Base-by-base conservation (phyloP, 192 early-diverging fungal genomes). In the Entomortierella chlamydospora region DNA sequence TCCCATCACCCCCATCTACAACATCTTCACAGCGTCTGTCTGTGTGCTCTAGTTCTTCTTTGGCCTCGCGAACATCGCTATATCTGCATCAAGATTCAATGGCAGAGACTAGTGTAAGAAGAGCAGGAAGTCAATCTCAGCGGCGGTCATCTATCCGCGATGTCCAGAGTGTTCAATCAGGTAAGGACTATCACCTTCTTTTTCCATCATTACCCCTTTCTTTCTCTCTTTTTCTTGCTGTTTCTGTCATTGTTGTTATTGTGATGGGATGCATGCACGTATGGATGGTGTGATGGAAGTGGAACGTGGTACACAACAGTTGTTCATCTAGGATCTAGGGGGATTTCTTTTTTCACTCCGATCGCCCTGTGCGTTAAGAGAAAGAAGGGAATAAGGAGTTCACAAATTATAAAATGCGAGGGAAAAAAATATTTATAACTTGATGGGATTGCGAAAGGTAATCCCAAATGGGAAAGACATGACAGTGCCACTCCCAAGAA, bases 21-120 rank as follows among this genome's bases (percentile, higher is more conserved):
- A 7, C 50, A 51, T 5, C 50, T 11, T 20, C 17, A 39, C 23
- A 1, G 18, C 58, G 55, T 4, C 42, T 45, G 11, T 72, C 64
- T 7, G 33, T 53, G 12, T 68, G 59, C 10, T 68, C 67, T 2
- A 68, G 41, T 18, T 62, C 58, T 3, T 55, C 63, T 13, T 54
- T 59, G 0, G 17, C 57, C 18, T 52, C 61, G 11, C 63, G 70
- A 7, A 50, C 58, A 4, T 82, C 72, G 0, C 57, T 67, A 15
- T 73, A 67, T 41, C 53, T 82, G n/a, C 43, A 29, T 20, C 80
- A 82, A 2, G 80, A 73, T 57, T 72, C 80, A 13, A 73, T 64
- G 66, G 61, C 18, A 22, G 52, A 58, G 34, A 25, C 13, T 17
- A 13, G 30, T 15, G 17, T 13, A 31, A 37, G 42, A 4, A 61